Base-by-base conservation (phyloP, 345 rosid species). In the Clarkia xantiana region DNA sequence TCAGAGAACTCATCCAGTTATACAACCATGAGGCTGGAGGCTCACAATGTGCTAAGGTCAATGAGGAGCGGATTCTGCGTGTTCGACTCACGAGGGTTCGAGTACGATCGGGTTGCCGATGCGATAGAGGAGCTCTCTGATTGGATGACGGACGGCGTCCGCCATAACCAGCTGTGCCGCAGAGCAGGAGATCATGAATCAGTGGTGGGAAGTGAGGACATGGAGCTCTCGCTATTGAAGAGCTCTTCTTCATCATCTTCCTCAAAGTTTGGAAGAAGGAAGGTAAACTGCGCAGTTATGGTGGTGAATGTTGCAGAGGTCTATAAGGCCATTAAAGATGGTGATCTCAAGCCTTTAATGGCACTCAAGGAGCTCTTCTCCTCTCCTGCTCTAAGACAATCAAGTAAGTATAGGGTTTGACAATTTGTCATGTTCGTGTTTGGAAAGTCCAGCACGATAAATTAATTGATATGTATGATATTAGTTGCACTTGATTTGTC, bases 11-110 rank as follows among this genome's bases (percentile, higher is more conserved):
- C 52, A 39, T 58, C 61, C 18, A 39, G 57, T 18, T 50, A 52
- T 51, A 61, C 75, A 3, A 76, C 75, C 1, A 65, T 65, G 71
- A 67, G 56, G 58, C 49, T 80, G 67, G 78, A 76, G 64, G 86
- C 74, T 56, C 82, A 80, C 67, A 80, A 76, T 14, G 76, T 76
- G 14, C 43, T 72, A 61, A 69, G 86, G 57, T 76, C 82, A 16
- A 19, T 44, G 64, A 48, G 63, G 62, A 68, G 59, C 18, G 86
- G 86, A 45, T 72, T 76, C 53, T 80, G 80, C 22, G 67, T 71
- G 50, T 76, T 58, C 10, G 82, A 80, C 64, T 76, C 82, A 4
- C 70, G 82, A 42, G 86, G 86, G 25, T 69, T 71, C 42, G 23
- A 51, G 50, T 72, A 70, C 14, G 56, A 47, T 14, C 20, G 18